Percentiles rank a stretch among this genome's conserved stretches.
Conservation (phyloP, 2,329 filamentous ascomycete genomes). For the Dothideomycetes sp. region DNA sequence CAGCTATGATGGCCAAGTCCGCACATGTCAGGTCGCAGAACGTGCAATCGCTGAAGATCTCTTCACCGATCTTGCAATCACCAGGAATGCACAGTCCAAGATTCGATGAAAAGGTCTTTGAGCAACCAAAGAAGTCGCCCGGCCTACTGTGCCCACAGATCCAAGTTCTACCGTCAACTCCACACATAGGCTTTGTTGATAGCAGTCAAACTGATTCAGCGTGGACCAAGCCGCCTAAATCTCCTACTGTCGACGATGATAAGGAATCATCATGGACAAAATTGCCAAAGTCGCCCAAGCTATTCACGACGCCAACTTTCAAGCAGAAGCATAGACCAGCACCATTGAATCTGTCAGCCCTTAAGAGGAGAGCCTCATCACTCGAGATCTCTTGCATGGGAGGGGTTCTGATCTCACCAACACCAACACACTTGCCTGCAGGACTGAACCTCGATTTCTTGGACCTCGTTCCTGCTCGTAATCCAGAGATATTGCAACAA, state of each 20-base stretch:
- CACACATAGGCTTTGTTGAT: too few relatives aligned
- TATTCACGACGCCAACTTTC: too few relatives aligned
- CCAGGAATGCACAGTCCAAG: background rate
- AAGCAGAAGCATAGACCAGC: constrained; percentile 9
- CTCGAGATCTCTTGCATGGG: background rate
- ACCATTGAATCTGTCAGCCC: background rate
- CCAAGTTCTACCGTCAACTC: too few relatives aligned
- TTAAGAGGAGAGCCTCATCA: background rate
- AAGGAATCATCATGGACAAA: too few relatives aligned
- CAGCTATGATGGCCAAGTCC: constrained; percentile 1
- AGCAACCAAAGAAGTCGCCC: too few relatives aligned
- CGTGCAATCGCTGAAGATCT: too few relatives aligned
- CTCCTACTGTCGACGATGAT: too few relatives aligned
- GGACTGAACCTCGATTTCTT: background rate
- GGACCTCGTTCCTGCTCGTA: background rate
- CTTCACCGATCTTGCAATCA: too few relatives aligned
- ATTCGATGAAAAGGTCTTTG: constrained; percentile 4
- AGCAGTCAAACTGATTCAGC: too few relatives aligned
- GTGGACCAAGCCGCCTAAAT: too few relatives aligned
- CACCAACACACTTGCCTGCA: constrained; percentile 3
- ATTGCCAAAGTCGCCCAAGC: too few relatives aligned
- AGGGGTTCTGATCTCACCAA: constrained; percentile 2
- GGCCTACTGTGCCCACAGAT: too few relatives aligned
- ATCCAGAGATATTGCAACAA: constrained; percentile 4
- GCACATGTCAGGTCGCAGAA: background rate